A percentile compares a stretch with the other conserved stretches of the same genome.
These are phyloP conservation scores for Caulochytrium protostelioides DNA, from an alignment of 371 early-diverging fungal genomes.

Conservation along the genomic window DNA sequence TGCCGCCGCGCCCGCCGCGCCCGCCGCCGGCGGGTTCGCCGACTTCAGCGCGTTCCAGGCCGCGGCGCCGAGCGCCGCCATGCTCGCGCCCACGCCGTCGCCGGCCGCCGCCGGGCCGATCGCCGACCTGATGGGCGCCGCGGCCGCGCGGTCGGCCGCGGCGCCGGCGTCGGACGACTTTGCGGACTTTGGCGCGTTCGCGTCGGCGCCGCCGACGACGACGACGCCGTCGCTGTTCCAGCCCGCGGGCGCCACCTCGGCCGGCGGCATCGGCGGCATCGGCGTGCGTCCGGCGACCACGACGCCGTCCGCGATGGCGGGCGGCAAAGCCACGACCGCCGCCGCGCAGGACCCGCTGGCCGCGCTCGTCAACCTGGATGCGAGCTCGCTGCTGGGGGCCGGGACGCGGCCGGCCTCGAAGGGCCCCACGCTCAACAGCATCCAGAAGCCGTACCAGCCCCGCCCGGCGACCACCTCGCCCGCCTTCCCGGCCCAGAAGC, in stretches of 20 bases:
- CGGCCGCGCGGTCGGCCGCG: background rate
- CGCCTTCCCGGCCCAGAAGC: no score
- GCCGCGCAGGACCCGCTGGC: slow-evolving; percentile 15
- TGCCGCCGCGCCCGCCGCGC: slow-evolving; percentile 1
- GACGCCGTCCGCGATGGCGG: background rate
- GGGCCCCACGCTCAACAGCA: no score
- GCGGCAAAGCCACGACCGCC: background rate
- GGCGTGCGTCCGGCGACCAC: background rate
- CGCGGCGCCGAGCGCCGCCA: slow-evolving; percentile 1
- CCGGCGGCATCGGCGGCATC: background rate
- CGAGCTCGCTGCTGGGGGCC: slow-evolving; percentile 8
- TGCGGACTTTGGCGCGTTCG: slow-evolving; percentile 5
- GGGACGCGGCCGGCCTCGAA: no score
- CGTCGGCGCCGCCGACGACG: background rate
- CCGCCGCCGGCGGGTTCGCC: slow-evolving; percentile 6
- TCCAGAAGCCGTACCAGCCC: no score
- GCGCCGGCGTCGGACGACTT: slow-evolving; percentile 2
- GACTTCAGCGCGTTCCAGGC: slow-evolving; percentile 18
- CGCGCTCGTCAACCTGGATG: slow-evolving; percentile 17
- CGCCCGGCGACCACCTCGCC: no score
- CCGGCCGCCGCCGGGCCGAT: background rate
- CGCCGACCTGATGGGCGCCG: background rate
- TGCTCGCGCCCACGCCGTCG: background rate
- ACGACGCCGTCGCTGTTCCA: background rate
- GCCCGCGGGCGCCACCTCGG: background rate